These are phyloP conservation scores for Sclerotinia borealis DNA, from an alignment of 2,329 filamentous ascomycete genomes.

Conservation along the genomic window DNA sequence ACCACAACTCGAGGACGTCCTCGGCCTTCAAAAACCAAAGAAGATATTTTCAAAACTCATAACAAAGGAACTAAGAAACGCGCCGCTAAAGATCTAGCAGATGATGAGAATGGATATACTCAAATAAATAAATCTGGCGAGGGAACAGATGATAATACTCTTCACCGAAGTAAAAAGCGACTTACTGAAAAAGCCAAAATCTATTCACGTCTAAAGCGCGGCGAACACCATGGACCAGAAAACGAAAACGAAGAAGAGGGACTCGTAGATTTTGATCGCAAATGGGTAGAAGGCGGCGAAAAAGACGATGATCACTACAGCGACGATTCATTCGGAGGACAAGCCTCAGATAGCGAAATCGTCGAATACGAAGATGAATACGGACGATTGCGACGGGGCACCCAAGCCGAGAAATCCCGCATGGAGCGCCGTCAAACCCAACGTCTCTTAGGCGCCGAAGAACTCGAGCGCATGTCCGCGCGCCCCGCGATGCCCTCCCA, in stretches of 20 bases:
- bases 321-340: slow-evolving; percentile 27
- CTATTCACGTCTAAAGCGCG: slow-evolving; percentile 85
- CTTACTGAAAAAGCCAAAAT: slow-evolving; percentile 87
- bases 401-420: slow-evolving; percentile 59
- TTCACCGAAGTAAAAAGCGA: slow-evolving; percentile 63
- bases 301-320: slow-evolving; percentile 30
- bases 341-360: slow-evolving; percentile 46
- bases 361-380: slow-evolving; percentile 91
- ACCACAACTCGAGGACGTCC: slow-evolving; percentile 43
- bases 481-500: slow-evolving; percentile 59
- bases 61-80: slow-evolving; percentile 58
- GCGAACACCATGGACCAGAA: slow-evolving; percentile 61
- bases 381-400: slow-evolving; percentile 71
- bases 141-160: slow-evolving; percentile 48
- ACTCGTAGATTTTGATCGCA: slow-evolving; percentile 90
- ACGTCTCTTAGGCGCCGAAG: slow-evolving; percentile 48
- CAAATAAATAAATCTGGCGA: slow-evolving; percentile 45
- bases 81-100: slow-evolving; percentile 50
- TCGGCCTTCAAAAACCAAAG: slow-evolving; percentile 51
- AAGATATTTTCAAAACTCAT: slow-evolving; percentile 62
- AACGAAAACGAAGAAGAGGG: slow-evolving; percentile 51
- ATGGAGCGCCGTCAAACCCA: slow-evolving; percentile 52
- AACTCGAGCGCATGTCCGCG: slow-evolving; percentile 63
- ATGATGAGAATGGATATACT: slow-evolving; percentile 45
- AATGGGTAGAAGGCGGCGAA: slow-evolving; percentile 68